Evolutionary conservation across 768 basidiomycete genomes (phyloP).

Genomic region (Podaxis sp.): DNA sequence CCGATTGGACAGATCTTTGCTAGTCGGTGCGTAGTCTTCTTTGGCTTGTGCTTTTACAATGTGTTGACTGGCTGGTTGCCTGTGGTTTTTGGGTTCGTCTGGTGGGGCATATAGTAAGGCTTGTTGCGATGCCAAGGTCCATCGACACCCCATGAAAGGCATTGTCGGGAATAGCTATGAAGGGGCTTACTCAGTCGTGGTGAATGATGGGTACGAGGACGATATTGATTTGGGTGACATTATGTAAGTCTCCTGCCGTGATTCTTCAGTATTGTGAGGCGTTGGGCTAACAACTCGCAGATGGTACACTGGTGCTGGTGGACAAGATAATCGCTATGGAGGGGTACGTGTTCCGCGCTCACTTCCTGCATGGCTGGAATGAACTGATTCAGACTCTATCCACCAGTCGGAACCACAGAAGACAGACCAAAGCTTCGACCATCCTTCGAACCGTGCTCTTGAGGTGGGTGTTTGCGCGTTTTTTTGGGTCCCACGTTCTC

Average conservation of each 20-base stretch:
- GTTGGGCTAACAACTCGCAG: constrained; percentile 16
- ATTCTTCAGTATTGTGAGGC: background rate
- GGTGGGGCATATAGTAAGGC: constrained; percentile 19
- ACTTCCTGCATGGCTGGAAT: background rate
- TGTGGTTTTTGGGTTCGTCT: background rate
- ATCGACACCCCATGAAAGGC: constrained; percentile 26
- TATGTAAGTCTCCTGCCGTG: constrained; percentile 24
- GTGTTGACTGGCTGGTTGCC: background rate
- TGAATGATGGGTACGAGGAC: constrained; percentile 38
- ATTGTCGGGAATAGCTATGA: constrained; percentile 25
- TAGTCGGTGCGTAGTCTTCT: background rate
- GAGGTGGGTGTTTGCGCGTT: background rate
- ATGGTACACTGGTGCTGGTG: constrained; percentile 38
- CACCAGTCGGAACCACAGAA: constrained; percentile 18
- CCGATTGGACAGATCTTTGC: constrained; percentile 2
- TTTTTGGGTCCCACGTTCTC: background rate
- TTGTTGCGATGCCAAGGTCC: constrained; percentile 23
- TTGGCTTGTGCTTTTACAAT: background rate
- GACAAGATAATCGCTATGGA: background rate
- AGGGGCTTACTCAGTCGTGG: constrained; percentile 38
- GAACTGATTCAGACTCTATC: constrained; percentile 15
- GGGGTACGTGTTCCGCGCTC: background rate
- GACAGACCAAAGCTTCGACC: constrained; percentile 30
- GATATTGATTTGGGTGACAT: constrained; percentile 35
- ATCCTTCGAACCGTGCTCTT: constrained; percentile 30